phyloP scores from a whole-genome alignment of 2,329 filamentous ascomycete genomes.

The Seiridium cupressi region DNA sequence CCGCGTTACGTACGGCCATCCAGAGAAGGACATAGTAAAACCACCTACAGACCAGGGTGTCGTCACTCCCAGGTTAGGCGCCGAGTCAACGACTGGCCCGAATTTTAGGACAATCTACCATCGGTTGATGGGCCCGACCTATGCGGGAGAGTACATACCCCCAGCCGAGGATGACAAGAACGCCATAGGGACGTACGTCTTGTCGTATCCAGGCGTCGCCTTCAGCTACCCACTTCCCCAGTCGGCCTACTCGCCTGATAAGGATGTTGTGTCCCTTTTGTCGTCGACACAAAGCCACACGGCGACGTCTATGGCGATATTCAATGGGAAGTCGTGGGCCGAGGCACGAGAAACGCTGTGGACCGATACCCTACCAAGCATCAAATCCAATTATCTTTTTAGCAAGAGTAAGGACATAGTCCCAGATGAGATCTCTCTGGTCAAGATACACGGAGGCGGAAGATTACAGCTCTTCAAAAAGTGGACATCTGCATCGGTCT shows the following conservation, averaged over 20 bases:
- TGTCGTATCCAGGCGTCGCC: conserved; percentile 92
- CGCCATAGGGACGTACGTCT: conserved; percentile 72
- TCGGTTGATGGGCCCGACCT: conserved; percentile 88
- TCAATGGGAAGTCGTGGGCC: conserved; percentile 86
- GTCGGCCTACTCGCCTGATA: conserved; percentile 70
- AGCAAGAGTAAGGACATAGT: conserved; percentile 73
- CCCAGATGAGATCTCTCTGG: conserved; percentile 85
- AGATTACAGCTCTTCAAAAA: conserved; percentile 75
- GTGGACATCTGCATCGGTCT: conserved; percentile 63
- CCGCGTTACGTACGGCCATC: conserved; percentile 75
- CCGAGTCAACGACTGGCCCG: conserved; percentile 54
- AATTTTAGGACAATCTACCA: conserved; percentile 90
- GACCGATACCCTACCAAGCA: conserved; percentile 69
- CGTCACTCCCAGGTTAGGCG: conserved; percentile 22
- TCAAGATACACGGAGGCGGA: conserved; percentile 76
- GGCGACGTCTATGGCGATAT: conserved; percentile 86
- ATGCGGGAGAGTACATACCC: conserved; percentile 86
- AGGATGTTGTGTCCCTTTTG: conserved; percentile 83
- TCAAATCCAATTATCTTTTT: conserved; percentile 68
- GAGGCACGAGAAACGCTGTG: conserved; percentile 77
- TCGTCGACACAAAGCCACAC: conserved; percentile 74
- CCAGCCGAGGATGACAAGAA: conserved; percentile 51
- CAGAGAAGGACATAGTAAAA: conserved; percentile 66
- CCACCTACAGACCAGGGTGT: conserved; percentile 36
- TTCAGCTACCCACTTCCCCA: conserved; percentile 83